phyloP scores from a whole-genome alignment of 2,329 filamentous ascomycete genomes.

The Pseudogymnoascus sp. region DNA sequence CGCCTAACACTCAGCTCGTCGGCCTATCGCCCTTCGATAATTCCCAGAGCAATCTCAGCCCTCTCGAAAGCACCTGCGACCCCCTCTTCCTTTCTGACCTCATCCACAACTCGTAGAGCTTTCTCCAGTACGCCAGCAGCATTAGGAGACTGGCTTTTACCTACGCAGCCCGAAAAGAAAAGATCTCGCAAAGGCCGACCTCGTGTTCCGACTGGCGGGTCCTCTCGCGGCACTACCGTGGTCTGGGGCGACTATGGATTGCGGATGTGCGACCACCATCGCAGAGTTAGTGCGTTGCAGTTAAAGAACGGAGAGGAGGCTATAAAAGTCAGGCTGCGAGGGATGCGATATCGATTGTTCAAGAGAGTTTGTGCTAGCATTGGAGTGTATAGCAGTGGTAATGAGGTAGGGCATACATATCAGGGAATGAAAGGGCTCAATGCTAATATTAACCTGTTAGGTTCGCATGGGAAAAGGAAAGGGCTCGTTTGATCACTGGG shows the following conservation, averaged over 20 bases:
- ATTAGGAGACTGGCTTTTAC: conserved; percentile 72
- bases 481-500: conserved; percentile 95
- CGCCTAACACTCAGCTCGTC: conserved; percentile 7
- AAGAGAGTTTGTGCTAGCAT: conserved; percentile 88
- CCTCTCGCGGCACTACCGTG: conserved; percentile 85
- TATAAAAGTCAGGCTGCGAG: conserved; percentile 80
- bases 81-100: conserved; percentile 18
- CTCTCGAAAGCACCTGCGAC: not conserved
- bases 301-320: conserved; percentile 90
- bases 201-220: conserved; percentile 83
- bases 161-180: conserved; percentile 70
- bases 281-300: conserved; percentile 78
- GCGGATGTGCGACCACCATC: conserved; percentile 88
- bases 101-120: conserved; percentile 45
- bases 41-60: not conserved
- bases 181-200: conserved; percentile 85
- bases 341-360: conserved; percentile 87
- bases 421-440: not conserved
- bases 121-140: conserved; percentile 64
- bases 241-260: conserved; percentile 95
- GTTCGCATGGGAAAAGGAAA: conserved; percentile 99
- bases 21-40: not conserved
- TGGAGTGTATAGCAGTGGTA: conserved; percentile 90
- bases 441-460: conserved; percentile 30
- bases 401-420: conserved; percentile 53